Conservation (phyloP, 2,329 filamentous ascomycete species). For the Nemania diffusa region DNA sequence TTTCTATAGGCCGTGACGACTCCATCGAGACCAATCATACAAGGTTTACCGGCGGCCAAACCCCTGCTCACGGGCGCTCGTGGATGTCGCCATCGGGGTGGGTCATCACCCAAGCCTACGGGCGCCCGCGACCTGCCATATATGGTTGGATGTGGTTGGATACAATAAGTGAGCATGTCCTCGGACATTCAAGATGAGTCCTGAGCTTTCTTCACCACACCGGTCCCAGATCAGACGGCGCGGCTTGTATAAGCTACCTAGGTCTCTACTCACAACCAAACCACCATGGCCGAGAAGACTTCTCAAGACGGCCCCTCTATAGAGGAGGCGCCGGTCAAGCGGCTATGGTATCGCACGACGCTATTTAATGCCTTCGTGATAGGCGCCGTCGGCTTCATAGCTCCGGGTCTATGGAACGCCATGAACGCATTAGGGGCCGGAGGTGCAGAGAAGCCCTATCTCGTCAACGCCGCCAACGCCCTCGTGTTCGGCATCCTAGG, state of each 20-base stretch:
- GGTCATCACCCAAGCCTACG: constrained; percentile 34
- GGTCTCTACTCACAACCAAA: background rate
- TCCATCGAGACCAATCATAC: constrained; percentile 23
- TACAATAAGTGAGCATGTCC: constrained; percentile 3
- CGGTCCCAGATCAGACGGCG: background rate
- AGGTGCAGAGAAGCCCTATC: constrained; percentile 61
- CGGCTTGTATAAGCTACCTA: constrained; percentile 4
- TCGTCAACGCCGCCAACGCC: constrained; percentile 54
- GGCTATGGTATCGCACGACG: constrained; percentile 60
- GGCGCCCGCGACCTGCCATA: background rate
- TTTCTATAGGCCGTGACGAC: constrained; percentile 2
- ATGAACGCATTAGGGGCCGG: constrained; percentile 65
- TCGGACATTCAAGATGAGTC: background rate
- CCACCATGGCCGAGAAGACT: constrained; percentile 28
- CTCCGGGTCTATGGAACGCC: constrained; percentile 64
- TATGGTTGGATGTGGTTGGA: too few relatives aligned
- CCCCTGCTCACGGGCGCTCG: constrained; percentile 17
- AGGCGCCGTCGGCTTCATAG: constrained; percentile 62
- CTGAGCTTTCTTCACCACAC: background rate
- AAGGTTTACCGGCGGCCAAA: constrained; percentile 15
- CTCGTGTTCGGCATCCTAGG: constrained; percentile 52
- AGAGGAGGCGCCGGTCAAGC: constrained; percentile 23
- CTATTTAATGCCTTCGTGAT: constrained; percentile 66
- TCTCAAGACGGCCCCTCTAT: constrained; percentile 1
- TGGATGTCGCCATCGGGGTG: constrained; percentile 40